Conservation (phyloP, 2,329 filamentous ascomycete species). For the Alternaria gansuensis region DNA sequence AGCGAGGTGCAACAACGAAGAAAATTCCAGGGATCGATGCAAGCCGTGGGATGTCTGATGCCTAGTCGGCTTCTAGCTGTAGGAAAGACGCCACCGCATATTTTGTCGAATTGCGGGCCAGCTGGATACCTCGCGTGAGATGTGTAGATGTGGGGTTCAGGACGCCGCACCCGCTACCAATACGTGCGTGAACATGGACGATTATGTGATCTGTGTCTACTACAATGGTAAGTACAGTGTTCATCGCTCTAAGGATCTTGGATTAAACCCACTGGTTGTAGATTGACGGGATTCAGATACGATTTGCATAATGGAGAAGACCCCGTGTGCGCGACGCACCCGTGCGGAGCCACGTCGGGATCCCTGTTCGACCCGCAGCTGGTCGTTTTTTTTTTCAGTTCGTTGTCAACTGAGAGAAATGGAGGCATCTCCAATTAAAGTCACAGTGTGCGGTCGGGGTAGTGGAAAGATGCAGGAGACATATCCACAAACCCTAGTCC, state of each 20-base stretch:
- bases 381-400: conserved; percentile 21
- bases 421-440: conserved; percentile 3
- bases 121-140: neutral
- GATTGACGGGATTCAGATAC: neutral
- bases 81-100: neutral
- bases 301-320: conserved; percentile 4
- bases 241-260: neutral
- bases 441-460: conserved; percentile 18
- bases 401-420: neutral
- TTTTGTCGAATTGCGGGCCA: neutral
- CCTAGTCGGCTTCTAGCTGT: neutral
- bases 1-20: neutral
- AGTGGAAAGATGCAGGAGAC: conserved; percentile 13
- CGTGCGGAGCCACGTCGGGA: conserved; percentile 4
- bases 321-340: conserved; percentile 3
- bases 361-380: conserved; percentile 1
- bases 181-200: neutral
- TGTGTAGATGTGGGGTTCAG: neutral
- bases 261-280: neutral
- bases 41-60: neutral
- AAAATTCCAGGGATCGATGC: neutral
- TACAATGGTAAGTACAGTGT: neutral
- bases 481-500: conserved; percentile 13
- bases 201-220: neutral
- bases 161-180: neutral